A percentile compares a stretch with the other conserved stretches of the same genome.
Conservation (phyloP, 2,329 filamentous ascomycete species). For the Hymenoscyphus repandus region DNA sequence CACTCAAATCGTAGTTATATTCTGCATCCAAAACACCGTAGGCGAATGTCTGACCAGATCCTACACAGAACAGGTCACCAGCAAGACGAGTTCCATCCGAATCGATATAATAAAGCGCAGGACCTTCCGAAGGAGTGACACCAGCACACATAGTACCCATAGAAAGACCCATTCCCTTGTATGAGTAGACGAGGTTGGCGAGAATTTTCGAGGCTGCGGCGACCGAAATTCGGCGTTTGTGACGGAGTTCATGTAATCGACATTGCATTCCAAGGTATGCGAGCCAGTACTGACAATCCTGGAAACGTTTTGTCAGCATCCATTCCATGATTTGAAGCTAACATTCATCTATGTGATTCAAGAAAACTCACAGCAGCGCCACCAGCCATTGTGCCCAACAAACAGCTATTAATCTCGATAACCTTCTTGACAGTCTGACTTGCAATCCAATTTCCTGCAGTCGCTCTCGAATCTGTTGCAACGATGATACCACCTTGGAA, state of each 20-base stretch:
- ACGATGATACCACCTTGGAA: slow-evolving; percentile 99
- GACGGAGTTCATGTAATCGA: slow-evolving; percentile 95
- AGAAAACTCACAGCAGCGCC: slow-evolving; percentile 70
- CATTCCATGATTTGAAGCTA: background rate
- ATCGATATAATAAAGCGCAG: slow-evolving; percentile 98
- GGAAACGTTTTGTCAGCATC: slow-evolving; percentile 5
- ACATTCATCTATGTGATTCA: background rate
- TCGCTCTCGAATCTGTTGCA: slow-evolving; percentile 93
- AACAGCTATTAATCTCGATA: slow-evolving; percentile 92
- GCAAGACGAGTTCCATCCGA: slow-evolving; percentile 88
- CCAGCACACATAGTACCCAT: slow-evolving; percentile 99
- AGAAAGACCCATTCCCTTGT: slow-evolving; percentile 97
- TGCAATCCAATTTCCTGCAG: slow-evolving; percentile 98
- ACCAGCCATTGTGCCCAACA: slow-evolving; percentile 97
- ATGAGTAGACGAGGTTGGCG: slow-evolving; percentile 94
- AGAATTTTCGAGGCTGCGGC: slow-evolving; percentile 97
- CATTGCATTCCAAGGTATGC: slow-evolving; percentile 99
- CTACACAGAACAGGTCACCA: slow-evolving; percentile 97
- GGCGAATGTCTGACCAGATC: slow-evolving; percentile 96
- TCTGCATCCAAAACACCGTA: slow-evolving; percentile 97
- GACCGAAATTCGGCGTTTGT: slow-evolving; percentile 98
- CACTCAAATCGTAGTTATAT: slow-evolving; percentile 83
- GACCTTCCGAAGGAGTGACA: slow-evolving; percentile 90
- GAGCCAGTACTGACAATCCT: slow-evolving; percentile 99
- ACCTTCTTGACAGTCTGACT: slow-evolving; percentile 99